phyloP scores from a whole-genome alignment of 805 yeast species.

The Starmerella khaoyaiensis region DNA sequence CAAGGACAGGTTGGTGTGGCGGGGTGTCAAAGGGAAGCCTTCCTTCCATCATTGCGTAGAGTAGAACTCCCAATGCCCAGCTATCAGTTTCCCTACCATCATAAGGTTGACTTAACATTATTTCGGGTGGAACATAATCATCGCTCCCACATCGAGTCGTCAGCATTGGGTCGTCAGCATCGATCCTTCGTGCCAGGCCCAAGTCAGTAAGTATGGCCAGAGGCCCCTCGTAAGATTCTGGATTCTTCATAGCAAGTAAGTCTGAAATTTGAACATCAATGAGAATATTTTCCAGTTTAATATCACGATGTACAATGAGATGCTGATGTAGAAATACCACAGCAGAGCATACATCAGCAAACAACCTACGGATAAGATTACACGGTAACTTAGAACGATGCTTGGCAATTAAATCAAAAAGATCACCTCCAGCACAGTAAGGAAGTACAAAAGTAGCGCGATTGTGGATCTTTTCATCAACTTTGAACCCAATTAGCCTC shows the following conservation, averaged over 20 bases:
- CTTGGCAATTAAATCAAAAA: conserved; percentile 48
- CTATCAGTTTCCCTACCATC: conserved; percentile 85
- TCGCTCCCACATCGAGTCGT: conserved; percentile 92
- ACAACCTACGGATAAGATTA: conserved; percentile 44
- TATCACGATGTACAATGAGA: conserved; percentile 74
- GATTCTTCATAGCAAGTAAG: conserved; percentile 21
- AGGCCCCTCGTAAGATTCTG: conserved; percentile 20
- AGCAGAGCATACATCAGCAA: conserved; percentile 58
- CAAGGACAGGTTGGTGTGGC: conserved; percentile 28
- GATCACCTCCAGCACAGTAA: conserved; percentile 74
- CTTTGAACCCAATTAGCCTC: conserved; percentile 34
- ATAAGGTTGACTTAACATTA: conserved; percentile 78
- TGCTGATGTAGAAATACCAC: conserved; percentile 57
- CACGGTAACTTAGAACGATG: conserved; percentile 36
- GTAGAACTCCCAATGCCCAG: conserved; percentile 91
- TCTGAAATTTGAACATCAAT: conserved; percentile 30
- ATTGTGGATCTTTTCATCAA: conserved; percentile 24
- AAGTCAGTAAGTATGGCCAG: conserved; percentile 66
- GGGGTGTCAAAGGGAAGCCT: conserved; percentile 86
- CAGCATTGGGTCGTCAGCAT: conserved; percentile 46
- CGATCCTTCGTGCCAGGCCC: conserved; percentile 68
- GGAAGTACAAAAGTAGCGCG: conserved; percentile 49
- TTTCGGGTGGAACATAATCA: conserved; percentile 91
- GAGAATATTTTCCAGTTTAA: conserved; percentile 78
- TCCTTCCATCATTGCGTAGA: conserved; percentile 72